Evolutionary conservation across 2,329 filamentous ascomycete genomes (phyloP), one percentile per base, ranked within the genome.

Genomic region (Cladosporium oxysporum): DNA sequence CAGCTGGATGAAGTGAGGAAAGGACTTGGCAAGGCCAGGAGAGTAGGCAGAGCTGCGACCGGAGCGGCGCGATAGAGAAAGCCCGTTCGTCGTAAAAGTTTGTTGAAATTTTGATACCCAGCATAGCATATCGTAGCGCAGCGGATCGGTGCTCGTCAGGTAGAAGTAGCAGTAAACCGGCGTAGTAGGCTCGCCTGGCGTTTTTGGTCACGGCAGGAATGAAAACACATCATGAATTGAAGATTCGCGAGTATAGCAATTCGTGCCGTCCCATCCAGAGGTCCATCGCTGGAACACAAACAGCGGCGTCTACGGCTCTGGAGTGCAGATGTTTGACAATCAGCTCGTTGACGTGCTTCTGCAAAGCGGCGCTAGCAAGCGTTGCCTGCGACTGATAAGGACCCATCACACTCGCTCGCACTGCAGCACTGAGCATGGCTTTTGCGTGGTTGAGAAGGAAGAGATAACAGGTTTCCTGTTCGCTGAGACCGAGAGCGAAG

Each of bases 1-100:
- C 92, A 98, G 82, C 82, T 98, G 67, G 95, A 98, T 70, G 94
- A 98, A 79, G 90, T 99, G 61, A 85, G 95, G 62, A 85, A 86
- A 69, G 91, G 88, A 7, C 79, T 97, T 65, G 94, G 94, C 0
- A 91, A 91, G 29, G 90, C 93, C 33, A 87, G 88, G 67, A 29
- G 61, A n/a, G 55, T 31, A 28, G 61, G 61, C 35, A 55, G 61
- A 21, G 50, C 49, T 35, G 61, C 61, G 21, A 55, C 37, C 16
- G 61, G 61, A 26, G 61, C 61, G 21, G 61, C 61, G 35, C 33
- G 61, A 23, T 63, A 63, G 60, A 55, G 33, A 33, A 16, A 21
- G n/a, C 35, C 21, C 23, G 7, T 28, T 11, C n/a, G 60, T 44
- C 61, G 50, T 41, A 33, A 55, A 55, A 63, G 50, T 63, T 63